Base-by-base conservation (phyloP, 2,329 filamentous ascomycete species). In the Fusarium nelsonii region DNA sequence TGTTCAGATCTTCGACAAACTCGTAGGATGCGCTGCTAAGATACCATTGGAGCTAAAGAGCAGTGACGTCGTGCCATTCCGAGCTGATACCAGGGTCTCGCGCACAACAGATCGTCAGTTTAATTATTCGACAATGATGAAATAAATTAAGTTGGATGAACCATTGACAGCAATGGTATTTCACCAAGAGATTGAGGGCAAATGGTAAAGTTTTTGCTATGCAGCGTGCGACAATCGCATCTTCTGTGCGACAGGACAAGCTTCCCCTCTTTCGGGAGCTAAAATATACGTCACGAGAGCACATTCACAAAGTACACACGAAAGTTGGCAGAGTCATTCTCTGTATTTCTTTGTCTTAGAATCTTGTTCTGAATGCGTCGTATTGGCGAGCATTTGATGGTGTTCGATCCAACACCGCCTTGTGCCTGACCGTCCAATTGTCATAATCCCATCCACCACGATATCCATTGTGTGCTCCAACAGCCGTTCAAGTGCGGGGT, bases 361-460 rank as follows among this genome's bases (percentile, higher is more conserved):
- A 72, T 59, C 65, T 52, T 64, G 60, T 71, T 69, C 37, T 59
- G 44, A 70, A 73, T 71, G 70, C 70, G 63, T 70, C 66, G 73
- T 72, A 53, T 50, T 70, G 58, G 58, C 73, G 58, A 72, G 73
- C 76, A 75, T 68, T 56, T 71, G 61, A 62, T 72, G 56, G 72
- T 67, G 69, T 65, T 66, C 65, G 58, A 73, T 74, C 73, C 70
- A 66, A 78, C 73, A 72, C 73, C 74, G 59, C 66, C 65, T 70
- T 68, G 69, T 74, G 71, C 78, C 78, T 58, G 72, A 78, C 76
- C 69, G 70, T 70, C 73, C 65, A 61, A 68, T 80, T 79, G 74
- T 66, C 76, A 70, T 64, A 68, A 69, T 65, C 64, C 69, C 72
- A 70, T 75, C 68, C 64, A 32, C 34, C 63, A 66, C 68, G 55